Base-by-base conservation (phyloP, 1,284 basidiomycete genomes). In the Melampsora americana region DNA sequence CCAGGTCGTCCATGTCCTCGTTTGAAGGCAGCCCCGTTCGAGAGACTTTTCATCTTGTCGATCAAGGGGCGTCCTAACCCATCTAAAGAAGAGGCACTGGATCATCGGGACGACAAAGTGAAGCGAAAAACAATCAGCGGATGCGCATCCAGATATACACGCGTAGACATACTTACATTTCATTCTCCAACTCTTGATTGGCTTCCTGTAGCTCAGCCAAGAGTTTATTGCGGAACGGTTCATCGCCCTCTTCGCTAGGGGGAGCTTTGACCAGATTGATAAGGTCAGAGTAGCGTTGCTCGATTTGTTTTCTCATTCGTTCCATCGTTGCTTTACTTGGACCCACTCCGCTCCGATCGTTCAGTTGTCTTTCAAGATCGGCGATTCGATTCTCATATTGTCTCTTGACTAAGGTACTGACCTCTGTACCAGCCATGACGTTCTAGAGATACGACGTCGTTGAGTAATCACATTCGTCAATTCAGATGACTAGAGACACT, bases 251-350 rank as follows among this genome's bases (percentile, higher is more conserved):
- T 65, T 86, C 85, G 12, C 87, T 86, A 65, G 85, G 85, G 18
- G 66, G 59, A 28, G 61, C 61, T 83, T 87, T 85, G 75, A 91
- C 87, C 16, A 90, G 83, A 20, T 87, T 84, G 6, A 89, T 87
- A 60, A 91, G 86, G 79, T 91, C 90, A 28, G 86, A 86, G 79
- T 90, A 89, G 76, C 90, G 89, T 28, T 86, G 86, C 78, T 89
- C 88, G 30, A 90, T 86, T 66, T 86, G 87, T 60, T 87, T 87
- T 79, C 86, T 87, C 80, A 90, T 88, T 77, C 85, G 86, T 5
- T 86, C 82, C 5, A 87, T 86, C 26, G 86, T 86, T 0, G 84
- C 81, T 75, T 65, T 62, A 26, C 68, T 78, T 75, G 70, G 69
- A 67, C 23, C 78, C 6, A 42, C 50, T 50, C 69, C 78, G 28